Evolutionary conservation across 495 filamentous ascomycete species (phyloP).

Genomic region (Oleoguttula mirabilis): DNA sequence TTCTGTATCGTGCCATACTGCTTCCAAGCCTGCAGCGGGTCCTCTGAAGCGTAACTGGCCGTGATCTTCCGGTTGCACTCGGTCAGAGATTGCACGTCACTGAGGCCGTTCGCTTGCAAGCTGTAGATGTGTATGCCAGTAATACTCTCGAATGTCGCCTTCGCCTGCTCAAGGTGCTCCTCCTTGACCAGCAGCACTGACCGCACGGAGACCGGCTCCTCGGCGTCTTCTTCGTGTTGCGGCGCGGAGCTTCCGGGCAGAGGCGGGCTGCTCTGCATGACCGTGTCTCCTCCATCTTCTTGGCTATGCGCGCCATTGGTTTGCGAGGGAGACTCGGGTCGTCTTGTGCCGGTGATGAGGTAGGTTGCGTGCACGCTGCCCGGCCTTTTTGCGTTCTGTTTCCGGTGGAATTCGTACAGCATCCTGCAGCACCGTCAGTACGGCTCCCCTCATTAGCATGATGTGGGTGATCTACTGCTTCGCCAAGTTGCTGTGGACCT

Average conservation of each 20-base stretch:
- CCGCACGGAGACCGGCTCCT: conserved; percentile 33
- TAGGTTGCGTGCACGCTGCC: conserved; percentile 76
- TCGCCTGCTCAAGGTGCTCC: conserved; percentile 62
- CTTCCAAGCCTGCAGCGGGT: conserved; percentile 46
- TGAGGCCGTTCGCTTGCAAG: conserved; percentile 54
- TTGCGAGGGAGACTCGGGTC: conserved; percentile 4
- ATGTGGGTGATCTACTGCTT: conserved; percentile 61
- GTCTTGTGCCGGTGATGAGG: conserved; percentile 55
- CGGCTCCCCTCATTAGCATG: not conserved
- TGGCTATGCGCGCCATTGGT: conserved; percentile 30
- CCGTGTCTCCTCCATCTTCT: conserved; percentile 49
- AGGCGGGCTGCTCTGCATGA: conserved; percentile 57
- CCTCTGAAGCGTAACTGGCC: conserved; percentile 43
- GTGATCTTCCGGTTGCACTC: conserved; percentile 51
- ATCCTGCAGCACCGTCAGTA: conserved; percentile 42
- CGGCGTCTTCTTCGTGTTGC: conserved; percentile 34
- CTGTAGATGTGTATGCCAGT: conserved; percentile 79
- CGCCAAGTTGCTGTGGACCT: conserved; percentile 68
- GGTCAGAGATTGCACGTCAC: conserved; percentile 64
- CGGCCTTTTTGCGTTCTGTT: conserved; percentile 66
- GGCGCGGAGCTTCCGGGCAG: conserved; percentile 49
- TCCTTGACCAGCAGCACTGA: conserved; percentile 66
- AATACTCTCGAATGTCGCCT: conserved; percentile 56
- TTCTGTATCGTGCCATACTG: conserved; percentile 63
- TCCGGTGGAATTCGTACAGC: conserved; percentile 76